Conservation (phyloP, 805 yeast species). For the Kluyveromyces siamensis region DNA sequence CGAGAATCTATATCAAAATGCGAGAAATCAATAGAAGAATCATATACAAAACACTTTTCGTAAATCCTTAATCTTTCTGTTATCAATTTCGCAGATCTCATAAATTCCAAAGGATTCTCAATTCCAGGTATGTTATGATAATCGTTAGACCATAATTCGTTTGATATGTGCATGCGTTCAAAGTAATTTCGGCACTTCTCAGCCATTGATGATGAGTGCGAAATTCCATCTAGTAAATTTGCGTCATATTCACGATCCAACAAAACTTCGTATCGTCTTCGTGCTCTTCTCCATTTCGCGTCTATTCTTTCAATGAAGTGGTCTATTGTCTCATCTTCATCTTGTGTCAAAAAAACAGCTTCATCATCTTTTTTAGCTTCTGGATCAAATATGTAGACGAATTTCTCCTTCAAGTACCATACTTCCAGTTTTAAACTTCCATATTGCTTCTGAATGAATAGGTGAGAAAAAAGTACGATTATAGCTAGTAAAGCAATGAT, state of each 20-base stretch:
- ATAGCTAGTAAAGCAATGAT: too few species aligned
- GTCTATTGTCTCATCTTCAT: not conserved
- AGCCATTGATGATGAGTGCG: not conserved
- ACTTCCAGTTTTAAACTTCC: not conserved
- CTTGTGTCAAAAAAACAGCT: not conserved
- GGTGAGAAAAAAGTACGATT: too few species aligned
- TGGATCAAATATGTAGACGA: not conserved
- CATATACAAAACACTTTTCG: not conserved
- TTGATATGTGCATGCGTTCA: not conserved
- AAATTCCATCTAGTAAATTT: not conserved
- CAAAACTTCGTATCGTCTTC: not conserved
- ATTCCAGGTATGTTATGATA: not conserved
- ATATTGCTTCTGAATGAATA: not conserved
- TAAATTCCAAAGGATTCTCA: not conserved
- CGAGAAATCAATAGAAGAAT: not conserved
- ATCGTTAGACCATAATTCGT: conserved; percentile 1
- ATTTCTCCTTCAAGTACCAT: not conserved
- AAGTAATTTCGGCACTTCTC: not conserved
- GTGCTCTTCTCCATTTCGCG: not conserved
- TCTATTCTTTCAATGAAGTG: not conserved
- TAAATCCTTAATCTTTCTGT: not conserved
- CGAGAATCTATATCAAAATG: not conserved
- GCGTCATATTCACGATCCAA: not conserved
- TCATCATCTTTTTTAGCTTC: not conserved
- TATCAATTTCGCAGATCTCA: not conserved